A percentile compares a stretch with the other conserved stretches of the same genome.
Conservation (phyloP, 78 protist genomes). For the slime mould (Dictyostelium discoideum) region DNA sequence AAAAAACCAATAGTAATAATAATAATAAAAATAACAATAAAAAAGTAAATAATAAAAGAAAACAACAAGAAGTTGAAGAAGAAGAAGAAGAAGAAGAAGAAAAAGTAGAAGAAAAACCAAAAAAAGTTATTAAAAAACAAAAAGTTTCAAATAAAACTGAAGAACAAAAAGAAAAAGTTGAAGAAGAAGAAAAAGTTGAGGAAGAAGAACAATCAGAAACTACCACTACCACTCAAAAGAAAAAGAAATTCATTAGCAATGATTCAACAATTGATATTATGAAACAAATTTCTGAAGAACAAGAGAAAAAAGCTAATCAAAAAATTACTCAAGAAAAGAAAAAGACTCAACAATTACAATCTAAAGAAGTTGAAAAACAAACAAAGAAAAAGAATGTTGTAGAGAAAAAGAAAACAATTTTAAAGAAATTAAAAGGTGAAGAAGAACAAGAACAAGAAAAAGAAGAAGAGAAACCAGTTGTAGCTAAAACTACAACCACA, state of each 20-base stretch:
- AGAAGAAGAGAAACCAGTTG: neutral
- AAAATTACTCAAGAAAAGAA: conserved; percentile 12
- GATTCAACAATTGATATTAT: neutral
- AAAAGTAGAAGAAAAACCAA: neutral
- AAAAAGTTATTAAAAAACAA: neutral
- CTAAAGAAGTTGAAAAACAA: neutral
- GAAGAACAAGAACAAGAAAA: neutral
- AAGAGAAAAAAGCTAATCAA: neutral
- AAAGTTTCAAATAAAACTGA: neutral
- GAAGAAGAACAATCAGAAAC: neutral
- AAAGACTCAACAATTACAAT: neutral
- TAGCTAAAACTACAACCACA: neutral
- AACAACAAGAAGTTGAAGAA: neutral
- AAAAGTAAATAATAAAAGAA: neutral
- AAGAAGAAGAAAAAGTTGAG: neutral
- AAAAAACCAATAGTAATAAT: neutral
- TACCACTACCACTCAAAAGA: conserved; percentile 2
- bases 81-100: neutral
- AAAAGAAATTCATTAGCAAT: neutral
- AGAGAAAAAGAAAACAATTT: neutral
- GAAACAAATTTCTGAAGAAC: neutral
- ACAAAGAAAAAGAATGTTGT: neutral
- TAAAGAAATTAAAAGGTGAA: neutral
- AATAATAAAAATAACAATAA: neutral
- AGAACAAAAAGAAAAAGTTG: neutral